Evolutionary conservation across 306 rosid genomes (phyloP), one percentile per base, ranked within the genome.

Genomic region (Ceratonia siliqua): DNA sequence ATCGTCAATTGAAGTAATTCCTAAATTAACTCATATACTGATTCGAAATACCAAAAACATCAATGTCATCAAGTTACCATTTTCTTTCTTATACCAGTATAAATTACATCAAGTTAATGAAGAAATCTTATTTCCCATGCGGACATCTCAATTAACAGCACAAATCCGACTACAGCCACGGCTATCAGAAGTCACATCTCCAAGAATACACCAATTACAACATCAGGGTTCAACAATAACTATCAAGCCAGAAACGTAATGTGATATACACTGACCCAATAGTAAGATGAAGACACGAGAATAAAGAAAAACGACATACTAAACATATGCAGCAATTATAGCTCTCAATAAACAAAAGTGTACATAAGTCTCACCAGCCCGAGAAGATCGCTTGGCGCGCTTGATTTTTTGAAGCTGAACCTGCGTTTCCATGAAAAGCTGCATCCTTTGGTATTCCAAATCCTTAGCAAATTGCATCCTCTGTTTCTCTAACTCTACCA

Each of bases 391-490:
- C 61, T 82, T 87, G 80, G 86, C 78, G 74, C 64, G 77, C 49
- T 86, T 89, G 67, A 71, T 72, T 74, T 86, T 89, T 18, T 79
- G 85, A 30, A 89, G 76, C 70, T 80, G 88, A 64, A 84, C 58
- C 74, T 87, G 90, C 2, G 86, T 88, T 49, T 90, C 96, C 89
- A 86, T 77, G 69, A 82, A 79, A 25, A 88, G 84, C 46, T 86
- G 78, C 89, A 91, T 83, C 50, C 90, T 76, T 36, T 87, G 94
- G 21, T 8, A 83, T 72, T 91, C 94, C 85, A 87, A 85, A 79
- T 91, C 96, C 83, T 85, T 89, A 11, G 85, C 64, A 69, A 89
- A 89, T 39, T 89, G 91, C 97, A 87, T 85, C 68, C 88, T 84
- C 69, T 84, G 91, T 68, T 81, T 87, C 86, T 91, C 97, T 85